A percentile compares a stretch with the other conserved stretches of the same genome.
These are phyloP conservation scores for Cordyceps cicadae DNA, from an alignment of 2,329 filamentous ascomycete genomes.

Conservation along the genomic window DNA sequence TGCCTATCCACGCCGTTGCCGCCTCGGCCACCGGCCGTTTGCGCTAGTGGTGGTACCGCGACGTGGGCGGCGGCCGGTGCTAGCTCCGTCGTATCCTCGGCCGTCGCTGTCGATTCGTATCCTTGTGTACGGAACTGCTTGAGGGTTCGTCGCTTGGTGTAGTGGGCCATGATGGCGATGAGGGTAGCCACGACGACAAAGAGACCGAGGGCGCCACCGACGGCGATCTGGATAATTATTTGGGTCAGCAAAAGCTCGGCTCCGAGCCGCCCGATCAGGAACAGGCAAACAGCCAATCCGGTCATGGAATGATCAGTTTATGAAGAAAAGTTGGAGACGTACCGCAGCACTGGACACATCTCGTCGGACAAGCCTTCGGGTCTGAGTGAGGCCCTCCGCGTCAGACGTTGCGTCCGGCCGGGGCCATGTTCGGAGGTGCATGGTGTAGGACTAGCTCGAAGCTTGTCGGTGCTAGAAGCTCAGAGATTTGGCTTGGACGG, in stretches of 20 bases:
- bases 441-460: not conserved
- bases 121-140: constrained; percentile 2
- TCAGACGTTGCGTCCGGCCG: not conserved
- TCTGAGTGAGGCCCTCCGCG: not conserved
- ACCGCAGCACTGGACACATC: not conserved
- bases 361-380: not conserved
- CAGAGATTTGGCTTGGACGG: not conserved
- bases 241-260: not conserved
- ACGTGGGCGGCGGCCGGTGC: not conserved
- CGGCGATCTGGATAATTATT: not conserved
- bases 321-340: not conserved
- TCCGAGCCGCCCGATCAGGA: not conserved
- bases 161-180: not conserved
- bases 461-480: not conserved
- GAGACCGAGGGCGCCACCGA: not conserved
- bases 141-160: not conserved
- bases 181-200: not conserved
- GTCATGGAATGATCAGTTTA: too few species aligned
- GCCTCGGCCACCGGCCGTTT: not conserved
- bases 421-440: not conserved
- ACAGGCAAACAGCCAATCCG: not conserved
- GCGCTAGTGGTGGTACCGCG: not conserved
- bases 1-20: constrained; percentile 58
- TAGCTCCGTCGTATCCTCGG: constrained; percentile 1
- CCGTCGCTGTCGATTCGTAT: constrained; percentile 1